phyloP scores from a whole-genome alignment of 345 rosid genomes.

The Pugionium dolabratum region DNA sequence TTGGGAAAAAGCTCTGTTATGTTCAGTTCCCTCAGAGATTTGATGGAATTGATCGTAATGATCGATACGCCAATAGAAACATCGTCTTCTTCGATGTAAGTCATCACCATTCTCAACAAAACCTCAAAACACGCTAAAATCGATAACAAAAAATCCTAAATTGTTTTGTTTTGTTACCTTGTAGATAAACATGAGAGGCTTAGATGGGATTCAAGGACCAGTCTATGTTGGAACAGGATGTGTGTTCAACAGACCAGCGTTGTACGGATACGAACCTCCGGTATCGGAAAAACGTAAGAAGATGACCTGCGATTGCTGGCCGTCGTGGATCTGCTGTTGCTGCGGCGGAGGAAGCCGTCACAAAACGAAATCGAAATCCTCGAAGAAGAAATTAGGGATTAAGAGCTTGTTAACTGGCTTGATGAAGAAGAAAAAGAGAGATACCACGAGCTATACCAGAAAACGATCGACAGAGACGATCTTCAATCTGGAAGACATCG shows the following conservation, averaged over 20 bases:
- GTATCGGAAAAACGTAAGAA: conserved; percentile 82
- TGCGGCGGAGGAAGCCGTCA: conserved; percentile 75
- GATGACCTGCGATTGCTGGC: conserved; percentile 99
- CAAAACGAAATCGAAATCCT: conserved; percentile 43
- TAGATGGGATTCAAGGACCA: conserved; percentile 95
- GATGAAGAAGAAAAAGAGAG: conserved; percentile 61
- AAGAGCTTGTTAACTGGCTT: conserved; percentile 57
- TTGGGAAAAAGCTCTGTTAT: conserved; percentile 94
- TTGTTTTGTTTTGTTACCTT: neutral
- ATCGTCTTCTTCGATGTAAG: conserved; percentile 93
- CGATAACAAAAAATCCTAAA: neutral
- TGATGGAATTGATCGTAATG: conserved; percentile 92
- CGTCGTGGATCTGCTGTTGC: conserved; percentile 93
- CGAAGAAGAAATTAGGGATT: conserved; percentile 68
- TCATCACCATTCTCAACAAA: conserved; percentile 9
- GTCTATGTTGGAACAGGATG: conserved; percentile 98
- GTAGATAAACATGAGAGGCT: conserved; percentile 90
- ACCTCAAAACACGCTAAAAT: neutral
- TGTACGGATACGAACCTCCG: conserved; percentile 95
- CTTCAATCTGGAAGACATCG: conserved; percentile 88
- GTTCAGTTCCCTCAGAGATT: conserved; percentile 97
- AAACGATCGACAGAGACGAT: conserved; percentile 56
- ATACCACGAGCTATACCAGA: conserved; percentile 54
- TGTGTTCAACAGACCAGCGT: conserved; percentile 87
- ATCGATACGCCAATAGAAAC: conserved; percentile 93